Evolutionary conservation across 2,329 filamentous ascomycete species (phyloP).

Genomic region (Daldinia sp.): DNA sequence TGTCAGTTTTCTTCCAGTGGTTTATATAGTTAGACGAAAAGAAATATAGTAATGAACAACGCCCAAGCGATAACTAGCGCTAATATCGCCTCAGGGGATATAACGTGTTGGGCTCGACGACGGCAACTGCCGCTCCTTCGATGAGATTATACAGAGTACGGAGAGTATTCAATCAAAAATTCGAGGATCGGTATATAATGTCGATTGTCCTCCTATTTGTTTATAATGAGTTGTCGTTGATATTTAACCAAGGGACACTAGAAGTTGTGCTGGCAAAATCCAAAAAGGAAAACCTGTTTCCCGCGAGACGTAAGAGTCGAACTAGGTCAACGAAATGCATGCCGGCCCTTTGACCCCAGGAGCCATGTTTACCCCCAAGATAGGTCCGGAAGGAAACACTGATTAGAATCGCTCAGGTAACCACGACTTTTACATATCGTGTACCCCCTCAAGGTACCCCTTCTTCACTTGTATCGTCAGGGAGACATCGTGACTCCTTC

Average conservation of each 20-base stretch:
- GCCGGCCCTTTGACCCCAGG: not conserved
- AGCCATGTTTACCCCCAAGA: not conserved
- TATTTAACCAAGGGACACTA: not conserved
- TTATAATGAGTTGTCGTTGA: constrained; percentile 9
- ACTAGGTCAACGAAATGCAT: not conserved
- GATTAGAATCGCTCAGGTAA: not conserved
- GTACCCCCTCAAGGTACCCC: not conserved
- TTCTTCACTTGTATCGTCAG: constrained; percentile 10
- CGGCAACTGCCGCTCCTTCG: not conserved
- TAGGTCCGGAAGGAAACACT: not conserved
- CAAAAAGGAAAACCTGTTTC: constrained; percentile 12
- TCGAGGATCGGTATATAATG: not conserved
- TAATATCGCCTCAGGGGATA: not conserved
- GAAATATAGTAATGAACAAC: not conserved
- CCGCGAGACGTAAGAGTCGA: constrained; percentile 8
- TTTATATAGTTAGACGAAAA: not conserved
- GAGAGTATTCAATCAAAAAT: not conserved
- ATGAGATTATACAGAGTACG: constrained; percentile 1
- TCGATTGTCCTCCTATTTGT: not conserved
- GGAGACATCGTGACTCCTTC: not conserved
- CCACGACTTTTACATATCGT: not conserved
- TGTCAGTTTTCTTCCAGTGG: not conserved
- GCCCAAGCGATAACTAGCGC: not conserved
- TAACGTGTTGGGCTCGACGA: not conserved
- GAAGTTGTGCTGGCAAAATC: constrained; percentile 2